These are phyloP conservation scores for Sideroxylon spinosum DNA, from an alignment of 179 eudicot genomes.

Conservation along the genomic window DNA sequence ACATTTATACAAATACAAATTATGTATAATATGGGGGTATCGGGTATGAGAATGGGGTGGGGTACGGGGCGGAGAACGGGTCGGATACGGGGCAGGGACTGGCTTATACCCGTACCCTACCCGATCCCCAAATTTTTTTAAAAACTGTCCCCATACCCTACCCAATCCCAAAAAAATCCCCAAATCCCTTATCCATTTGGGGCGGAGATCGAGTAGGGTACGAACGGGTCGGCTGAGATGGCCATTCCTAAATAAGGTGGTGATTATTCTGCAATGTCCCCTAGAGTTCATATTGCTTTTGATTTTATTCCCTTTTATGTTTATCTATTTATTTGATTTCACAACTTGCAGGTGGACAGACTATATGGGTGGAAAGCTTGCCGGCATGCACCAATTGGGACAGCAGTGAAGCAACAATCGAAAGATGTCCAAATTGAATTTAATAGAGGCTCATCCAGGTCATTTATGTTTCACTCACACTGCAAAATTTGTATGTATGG, in stretches of 20 bases:
- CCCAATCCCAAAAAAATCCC: too few relatives aligned
- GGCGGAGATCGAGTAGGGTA: too few relatives aligned
- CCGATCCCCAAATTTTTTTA: too few relatives aligned
- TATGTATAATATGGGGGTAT: too few relatives aligned
- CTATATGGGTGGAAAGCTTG: slow-evolving; percentile 83
- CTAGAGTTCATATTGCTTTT: background rate
- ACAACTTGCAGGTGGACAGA: slow-evolving; percentile 61
- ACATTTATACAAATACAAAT: too few relatives aligned
- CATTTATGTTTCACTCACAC: background rate
- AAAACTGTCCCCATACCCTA: too few relatives aligned
- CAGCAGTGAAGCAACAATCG: slow-evolving; percentile 73
- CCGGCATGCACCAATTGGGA: slow-evolving; percentile 65
- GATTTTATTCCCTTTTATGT: background rate
- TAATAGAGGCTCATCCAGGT: slow-evolving; percentile 69
- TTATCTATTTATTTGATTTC: slow-evolving; percentile 10
- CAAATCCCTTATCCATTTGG: too few relatives aligned
- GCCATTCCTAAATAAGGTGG: slow-evolving; percentile 86
- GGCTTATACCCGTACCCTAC: too few relatives aligned
- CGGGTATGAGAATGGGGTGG: too few relatives aligned
- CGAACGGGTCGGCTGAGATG: too few relatives aligned
- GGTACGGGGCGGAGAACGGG: too few relatives aligned
- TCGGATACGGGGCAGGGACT: too few relatives aligned
- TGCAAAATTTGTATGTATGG: background rate
- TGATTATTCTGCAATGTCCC: slow-evolving; percentile 10
- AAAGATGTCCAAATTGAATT: slow-evolving; percentile 74